phyloP scores from a whole-genome alignment of 1,284 basidiomycete genomes.

The Cutaneotrichosporon sp. region DNA sequence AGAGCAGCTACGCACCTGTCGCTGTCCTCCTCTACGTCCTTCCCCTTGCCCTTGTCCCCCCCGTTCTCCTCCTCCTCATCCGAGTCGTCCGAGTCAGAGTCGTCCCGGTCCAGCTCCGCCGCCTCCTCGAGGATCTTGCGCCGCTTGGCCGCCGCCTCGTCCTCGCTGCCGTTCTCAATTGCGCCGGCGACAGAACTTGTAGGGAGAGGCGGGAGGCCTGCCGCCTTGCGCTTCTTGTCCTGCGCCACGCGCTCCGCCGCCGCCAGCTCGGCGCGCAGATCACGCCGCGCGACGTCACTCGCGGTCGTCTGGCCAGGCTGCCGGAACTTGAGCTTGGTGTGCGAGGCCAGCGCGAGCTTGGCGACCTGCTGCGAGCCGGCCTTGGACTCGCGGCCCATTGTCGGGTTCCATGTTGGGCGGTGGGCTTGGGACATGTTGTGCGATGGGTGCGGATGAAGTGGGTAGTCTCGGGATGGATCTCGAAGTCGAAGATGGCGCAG shows the following conservation, averaged over 20 bases:
- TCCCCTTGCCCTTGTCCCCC: constrained; percentile 53
- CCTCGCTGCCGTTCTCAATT: constrained; percentile 35
- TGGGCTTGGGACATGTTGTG: constrained; percentile 54
- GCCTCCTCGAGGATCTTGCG: constrained; percentile 79
- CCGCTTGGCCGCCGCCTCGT: constrained; percentile 71
- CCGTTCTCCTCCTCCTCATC: constrained; percentile 51
- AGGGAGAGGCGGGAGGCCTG: constrained; percentile 60
- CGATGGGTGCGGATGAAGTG: not conserved
- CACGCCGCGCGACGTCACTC: constrained; percentile 71
- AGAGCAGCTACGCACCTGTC: constrained; percentile 30
- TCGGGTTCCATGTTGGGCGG: constrained; percentile 54
- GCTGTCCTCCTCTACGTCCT: constrained; percentile 50
- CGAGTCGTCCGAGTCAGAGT: constrained; percentile 67
- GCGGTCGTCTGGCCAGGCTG: constrained; percentile 81
- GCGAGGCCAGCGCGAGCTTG: constrained; percentile 83
- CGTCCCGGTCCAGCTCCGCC: constrained; percentile 80
- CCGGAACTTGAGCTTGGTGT: constrained; percentile 95
- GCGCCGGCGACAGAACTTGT: constrained; percentile 24
- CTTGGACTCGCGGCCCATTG: constrained; percentile 59
- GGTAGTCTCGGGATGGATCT: not conserved
- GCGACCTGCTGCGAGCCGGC: constrained; percentile 86
- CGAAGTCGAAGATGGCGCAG: not conserved
- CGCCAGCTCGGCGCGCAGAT: constrained; percentile 77
- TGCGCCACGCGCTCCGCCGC: constrained; percentile 77
- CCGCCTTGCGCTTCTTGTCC: constrained; percentile 86